Conservation (phyloP, 2,329 filamentous ascomycete species). For the Calonectria ilicicola region DNA sequence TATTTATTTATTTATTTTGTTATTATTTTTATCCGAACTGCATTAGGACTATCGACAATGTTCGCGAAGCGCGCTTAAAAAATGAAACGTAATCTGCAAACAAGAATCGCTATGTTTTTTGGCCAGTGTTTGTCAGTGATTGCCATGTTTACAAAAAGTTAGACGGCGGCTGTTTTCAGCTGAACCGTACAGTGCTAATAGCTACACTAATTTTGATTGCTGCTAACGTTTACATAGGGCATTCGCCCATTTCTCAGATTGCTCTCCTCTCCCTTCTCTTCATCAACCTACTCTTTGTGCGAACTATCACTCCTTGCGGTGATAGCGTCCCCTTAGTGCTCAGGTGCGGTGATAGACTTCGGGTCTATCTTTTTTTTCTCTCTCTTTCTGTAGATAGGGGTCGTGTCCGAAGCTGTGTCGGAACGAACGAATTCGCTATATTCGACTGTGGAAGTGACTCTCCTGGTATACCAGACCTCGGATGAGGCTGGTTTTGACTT, state of each 20-base stretch:
- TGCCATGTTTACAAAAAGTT: too few species aligned
- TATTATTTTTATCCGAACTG: too few species aligned
- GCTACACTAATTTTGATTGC: too few species aligned
- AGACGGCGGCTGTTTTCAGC: too few species aligned
- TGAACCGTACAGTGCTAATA: too few species aligned
- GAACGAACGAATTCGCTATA: neutral
- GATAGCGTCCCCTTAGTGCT: neutral
- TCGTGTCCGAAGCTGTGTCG: neutral
- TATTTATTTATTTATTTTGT: too few species aligned
- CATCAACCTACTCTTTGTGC: neutral
- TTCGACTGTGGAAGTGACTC: neutral
- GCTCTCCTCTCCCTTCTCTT: neutral
- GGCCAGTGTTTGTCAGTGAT: too few species aligned
- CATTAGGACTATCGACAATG: too few species aligned
- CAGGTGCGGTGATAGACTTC: neutral
- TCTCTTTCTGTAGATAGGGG: neutral
- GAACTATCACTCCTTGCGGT: neutral
- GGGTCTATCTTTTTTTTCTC: neutral
- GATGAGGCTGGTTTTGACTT: neutral
- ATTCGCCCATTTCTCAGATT: neutral
- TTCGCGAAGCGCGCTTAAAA: too few species aligned
- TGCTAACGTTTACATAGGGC: too few species aligned
- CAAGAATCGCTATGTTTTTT: too few species aligned
- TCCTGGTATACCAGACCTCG: neutral
- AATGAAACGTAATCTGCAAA: too few species aligned